Evolutionary conservation across 1,284 basidiomycete species (phyloP).

Genomic region (Sutorius eximius): DNA sequence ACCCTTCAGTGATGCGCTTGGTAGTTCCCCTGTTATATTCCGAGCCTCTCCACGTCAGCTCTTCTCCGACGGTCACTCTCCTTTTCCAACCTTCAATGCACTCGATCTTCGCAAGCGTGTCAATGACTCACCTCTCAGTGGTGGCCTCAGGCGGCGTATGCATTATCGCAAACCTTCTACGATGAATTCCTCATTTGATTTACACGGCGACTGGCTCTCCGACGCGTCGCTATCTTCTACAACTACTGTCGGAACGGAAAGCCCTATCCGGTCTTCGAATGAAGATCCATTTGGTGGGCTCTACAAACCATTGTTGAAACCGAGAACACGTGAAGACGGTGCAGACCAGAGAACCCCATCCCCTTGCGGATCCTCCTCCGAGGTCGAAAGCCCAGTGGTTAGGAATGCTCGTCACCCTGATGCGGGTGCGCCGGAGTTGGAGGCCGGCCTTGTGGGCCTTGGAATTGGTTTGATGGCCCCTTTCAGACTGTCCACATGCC

Average conservation of each 20-base stretch:
- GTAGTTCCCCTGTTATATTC: conserved; percentile 37
- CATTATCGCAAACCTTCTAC: conserved; percentile 36
- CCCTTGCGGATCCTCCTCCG: conserved; percentile 41
- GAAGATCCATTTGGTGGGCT: conserved; percentile 39
- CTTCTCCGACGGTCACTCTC: conserved; percentile 37
- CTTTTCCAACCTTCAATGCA: conserved; percentile 28
- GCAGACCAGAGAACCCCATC: conserved; percentile 19
- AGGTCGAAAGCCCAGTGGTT: conserved; percentile 60
- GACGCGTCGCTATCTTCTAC: conserved; percentile 38
- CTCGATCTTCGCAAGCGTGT: conserved; percentile 35
- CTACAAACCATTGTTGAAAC: conserved; percentile 27
- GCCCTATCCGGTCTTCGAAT: conserved; percentile 23
- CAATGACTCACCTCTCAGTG: conserved; percentile 35
- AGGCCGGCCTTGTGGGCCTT: conserved; percentile 39
- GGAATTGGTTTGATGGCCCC: conserved; percentile 57
- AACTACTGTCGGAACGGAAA: conserved; percentile 17
- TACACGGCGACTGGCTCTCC: conserved; percentile 45
- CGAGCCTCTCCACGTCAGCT: conserved; percentile 41
- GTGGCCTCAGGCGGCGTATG: conserved; percentile 30
- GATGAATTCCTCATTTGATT: conserved; percentile 43
- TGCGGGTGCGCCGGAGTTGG: conserved; percentile 28
- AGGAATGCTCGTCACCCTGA: conserved; percentile 41
- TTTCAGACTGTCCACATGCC: conserved; percentile 41
- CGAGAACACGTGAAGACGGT: conserved; percentile 11
- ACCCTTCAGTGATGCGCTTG: conserved; percentile 32